These are phyloP conservation scores for Verruconis gallopava DNA, from an alignment of 2,329 filamentous ascomycete genomes.

Conservation along the genomic window DNA sequence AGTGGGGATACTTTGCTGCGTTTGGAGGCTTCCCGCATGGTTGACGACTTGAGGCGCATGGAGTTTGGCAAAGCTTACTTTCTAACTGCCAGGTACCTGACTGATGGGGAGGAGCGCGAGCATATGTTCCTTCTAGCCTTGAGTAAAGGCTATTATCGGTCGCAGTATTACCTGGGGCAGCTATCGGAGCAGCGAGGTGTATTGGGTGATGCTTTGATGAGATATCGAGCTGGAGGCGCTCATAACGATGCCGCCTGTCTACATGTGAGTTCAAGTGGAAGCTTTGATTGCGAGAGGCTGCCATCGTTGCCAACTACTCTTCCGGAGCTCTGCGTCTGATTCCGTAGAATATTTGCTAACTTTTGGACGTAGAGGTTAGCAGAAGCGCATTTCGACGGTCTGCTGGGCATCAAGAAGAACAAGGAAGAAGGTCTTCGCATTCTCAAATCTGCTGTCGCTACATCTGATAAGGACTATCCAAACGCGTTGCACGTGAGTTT, in stretches of 20 bases:
- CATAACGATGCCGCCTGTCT: neutral
- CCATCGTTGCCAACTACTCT: neutral
- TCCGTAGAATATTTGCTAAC: neutral
- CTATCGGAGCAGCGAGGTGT: neutral
- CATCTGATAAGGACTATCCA: neutral
- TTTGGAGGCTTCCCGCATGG: neutral
- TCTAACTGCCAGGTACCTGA: neutral
- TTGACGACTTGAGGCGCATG: neutral
- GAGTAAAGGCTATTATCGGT: neutral
- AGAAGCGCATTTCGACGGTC: neutral
- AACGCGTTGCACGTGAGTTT: neutral
- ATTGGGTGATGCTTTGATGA: neutral
- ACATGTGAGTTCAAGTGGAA: neutral
- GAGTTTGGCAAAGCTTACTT: neutral
- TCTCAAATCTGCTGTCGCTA: neutral
- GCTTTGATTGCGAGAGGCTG: neutral
- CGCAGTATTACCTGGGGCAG: neutral
- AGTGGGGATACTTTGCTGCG: neutral
- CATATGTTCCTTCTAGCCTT: neutral
- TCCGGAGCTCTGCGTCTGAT: neutral
- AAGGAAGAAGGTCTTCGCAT: neutral
- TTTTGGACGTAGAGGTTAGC: neutral
- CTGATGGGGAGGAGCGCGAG: neutral
- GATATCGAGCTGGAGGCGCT: neutral
- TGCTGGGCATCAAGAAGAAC: neutral